A percentile compares a stretch with the other conserved stretches of the same genome.
Evolutionary conservation across 495 filamentous ascomycete genomes (phyloP).

Genomic region (Letharia columbiana): DNA sequence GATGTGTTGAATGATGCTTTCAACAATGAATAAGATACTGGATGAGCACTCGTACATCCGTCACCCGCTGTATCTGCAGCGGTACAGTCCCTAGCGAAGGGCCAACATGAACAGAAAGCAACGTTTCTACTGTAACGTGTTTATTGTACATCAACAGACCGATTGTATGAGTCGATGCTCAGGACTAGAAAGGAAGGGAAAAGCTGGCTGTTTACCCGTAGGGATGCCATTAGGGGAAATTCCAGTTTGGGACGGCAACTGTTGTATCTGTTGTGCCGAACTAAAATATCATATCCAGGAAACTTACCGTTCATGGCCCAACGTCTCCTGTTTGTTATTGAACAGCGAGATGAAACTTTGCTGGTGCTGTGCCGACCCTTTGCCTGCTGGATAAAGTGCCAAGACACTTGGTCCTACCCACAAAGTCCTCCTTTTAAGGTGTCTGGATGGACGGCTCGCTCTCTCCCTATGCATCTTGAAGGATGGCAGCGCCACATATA

Average conservation of each 20-base stretch:
- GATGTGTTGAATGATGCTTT: not conserved
- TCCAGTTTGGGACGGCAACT: not conserved
- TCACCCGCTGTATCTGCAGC: not conserved
- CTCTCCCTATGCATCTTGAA: not conserved
- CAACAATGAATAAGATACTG: not conserved
- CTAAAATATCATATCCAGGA: not conserved
- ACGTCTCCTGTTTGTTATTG: not conserved
- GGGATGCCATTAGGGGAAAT: not conserved
- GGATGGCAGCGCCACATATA: conserved; percentile 64
- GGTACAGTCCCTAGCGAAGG: not conserved
- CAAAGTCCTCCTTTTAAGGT: not conserved
- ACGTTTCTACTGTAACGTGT: not conserved
- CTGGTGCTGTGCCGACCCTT: too few relatives aligned
- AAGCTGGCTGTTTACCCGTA: not conserved
- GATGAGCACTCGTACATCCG: too few relatives aligned
- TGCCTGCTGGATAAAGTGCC: too few relatives aligned
- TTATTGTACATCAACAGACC: not conserved
- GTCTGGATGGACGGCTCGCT: not conserved
- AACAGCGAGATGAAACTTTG: not conserved
- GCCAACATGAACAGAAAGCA: not conserved
- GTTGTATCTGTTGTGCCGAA: not conserved
- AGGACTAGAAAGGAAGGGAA: not conserved
- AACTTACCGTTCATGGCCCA: not conserved
- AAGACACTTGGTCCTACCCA: not conserved
- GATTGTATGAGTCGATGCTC: not conserved